Evolutionary conservation across 177 flowering plant species (phyloP).

Genomic region (Vitis hybrid): DNA sequence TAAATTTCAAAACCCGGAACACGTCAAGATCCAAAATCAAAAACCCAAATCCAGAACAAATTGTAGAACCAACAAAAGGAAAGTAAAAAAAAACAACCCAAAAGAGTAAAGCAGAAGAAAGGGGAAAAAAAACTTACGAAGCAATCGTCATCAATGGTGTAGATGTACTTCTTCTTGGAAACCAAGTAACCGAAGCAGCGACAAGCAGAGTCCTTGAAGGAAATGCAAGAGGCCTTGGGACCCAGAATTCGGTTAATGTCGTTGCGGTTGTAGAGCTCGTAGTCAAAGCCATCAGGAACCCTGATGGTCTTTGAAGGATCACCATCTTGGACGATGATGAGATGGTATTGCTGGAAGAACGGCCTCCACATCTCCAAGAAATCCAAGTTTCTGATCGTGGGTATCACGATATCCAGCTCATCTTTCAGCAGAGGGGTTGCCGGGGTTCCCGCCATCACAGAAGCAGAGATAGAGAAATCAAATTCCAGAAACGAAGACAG

Average conservation of each 20-base stretch:
- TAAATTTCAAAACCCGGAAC: background rate
- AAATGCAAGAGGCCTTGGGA: conserved; percentile 76
- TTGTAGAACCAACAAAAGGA: background rate
- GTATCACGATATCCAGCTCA: conserved; percentile 75
- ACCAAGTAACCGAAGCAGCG: conserved; percentile 84
- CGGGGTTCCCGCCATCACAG: conserved; percentile 23
- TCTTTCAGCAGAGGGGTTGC: conserved; percentile 50
- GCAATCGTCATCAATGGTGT: conserved; percentile 86
- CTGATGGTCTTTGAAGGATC: conserved; percentile 62
- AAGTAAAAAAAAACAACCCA: background rate
- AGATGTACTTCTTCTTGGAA: conserved; percentile 86
- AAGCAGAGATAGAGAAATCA: background rate
- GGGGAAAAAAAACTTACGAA: conserved; percentile 47
- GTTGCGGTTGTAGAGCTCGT: conserved; percentile 75
- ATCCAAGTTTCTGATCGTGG: conserved; percentile 77
- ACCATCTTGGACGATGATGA: conserved; percentile 85
- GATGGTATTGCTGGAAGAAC: conserved; percentile 64
- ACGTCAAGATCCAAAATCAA: background rate
- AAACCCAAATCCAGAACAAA: background rate
- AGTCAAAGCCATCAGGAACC: conserved; percentile 82
- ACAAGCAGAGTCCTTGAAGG: conserved; percentile 89
- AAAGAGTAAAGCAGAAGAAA: background rate
- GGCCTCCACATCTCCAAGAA: conserved; percentile 91
- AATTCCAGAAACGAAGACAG: background rate
- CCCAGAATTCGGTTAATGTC: conserved; percentile 74